Percentiles rank a stretch among this genome's conserved stretches.
Conservation (phyloP, 2,329 filamentous ascomycete genomes). For the Fusarium bactridioides region DNA sequence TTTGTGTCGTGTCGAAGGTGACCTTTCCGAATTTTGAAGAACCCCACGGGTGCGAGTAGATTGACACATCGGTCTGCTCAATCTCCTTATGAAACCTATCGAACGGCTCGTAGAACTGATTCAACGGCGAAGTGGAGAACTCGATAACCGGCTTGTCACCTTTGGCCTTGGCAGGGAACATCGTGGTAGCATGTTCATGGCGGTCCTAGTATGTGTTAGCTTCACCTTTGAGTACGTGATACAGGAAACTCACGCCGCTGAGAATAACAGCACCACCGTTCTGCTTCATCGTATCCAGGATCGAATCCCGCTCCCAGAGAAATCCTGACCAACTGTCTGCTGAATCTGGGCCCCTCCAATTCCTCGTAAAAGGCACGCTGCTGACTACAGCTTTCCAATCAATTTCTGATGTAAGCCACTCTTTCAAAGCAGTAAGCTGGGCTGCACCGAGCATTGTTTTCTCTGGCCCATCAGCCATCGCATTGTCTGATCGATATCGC, state of each 20-base stretch:
- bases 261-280: background rate
- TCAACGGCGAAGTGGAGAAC: background rate
- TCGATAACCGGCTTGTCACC: background rate
- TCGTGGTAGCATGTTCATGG: background rate
- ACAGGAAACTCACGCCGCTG: background rate
- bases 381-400: background rate
- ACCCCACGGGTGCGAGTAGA: background rate
- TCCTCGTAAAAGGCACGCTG: background rate
- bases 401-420: background rate
- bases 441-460: background rate
- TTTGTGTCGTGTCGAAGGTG: rapidly evolving
- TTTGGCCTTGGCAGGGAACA: background rate
- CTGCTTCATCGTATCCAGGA: background rate
- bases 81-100: background rate
- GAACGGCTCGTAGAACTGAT: background rate
- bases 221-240: rapidly evolving
- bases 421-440: background rate
- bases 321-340: background rate
- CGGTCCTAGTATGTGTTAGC: background rate
- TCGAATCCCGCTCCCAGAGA: background rate
- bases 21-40: background rate
- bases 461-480: background rate
- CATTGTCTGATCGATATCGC: background rate
- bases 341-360: background rate
- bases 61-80: background rate